Evolutionary conservation across 495 filamentous ascomycete species (phyloP).

Genomic region (Achaetomiella virescens): DNA sequence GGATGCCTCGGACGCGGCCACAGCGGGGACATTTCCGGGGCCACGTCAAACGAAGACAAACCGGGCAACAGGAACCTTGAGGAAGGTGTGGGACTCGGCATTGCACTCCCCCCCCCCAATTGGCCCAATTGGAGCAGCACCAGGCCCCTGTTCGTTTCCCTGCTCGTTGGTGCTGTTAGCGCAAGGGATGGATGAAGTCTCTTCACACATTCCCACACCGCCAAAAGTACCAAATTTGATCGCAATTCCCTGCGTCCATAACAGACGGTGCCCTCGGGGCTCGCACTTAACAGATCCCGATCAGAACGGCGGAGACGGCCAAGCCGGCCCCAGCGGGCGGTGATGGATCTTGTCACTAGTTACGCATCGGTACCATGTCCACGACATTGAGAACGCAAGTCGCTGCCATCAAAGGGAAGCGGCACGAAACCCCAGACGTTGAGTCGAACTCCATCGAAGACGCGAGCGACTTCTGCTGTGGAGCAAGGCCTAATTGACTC

Average conservation of each 20-base stretch:
- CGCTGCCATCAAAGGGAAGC: constrained; percentile 1
- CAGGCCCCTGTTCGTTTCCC: not conserved
- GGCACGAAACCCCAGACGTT: not conserved
- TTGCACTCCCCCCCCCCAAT: not conserved
- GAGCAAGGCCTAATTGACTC: too few relatives aligned
- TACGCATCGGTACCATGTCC: not conserved
- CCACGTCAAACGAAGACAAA: constrained; percentile 16
- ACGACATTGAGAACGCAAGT: constrained; percentile 1
- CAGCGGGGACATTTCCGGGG: constrained; percentile 19
- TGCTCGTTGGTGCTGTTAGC: not conserved
- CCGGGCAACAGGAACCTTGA: constrained; percentile 4
- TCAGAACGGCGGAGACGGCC: not conserved
- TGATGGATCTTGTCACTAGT: not conserved
- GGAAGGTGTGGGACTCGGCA: constrained; percentile 3
- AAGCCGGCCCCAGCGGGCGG: not conserved
- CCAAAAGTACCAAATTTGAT: not conserved
- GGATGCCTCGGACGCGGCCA: constrained; percentile 27
- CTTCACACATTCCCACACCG: not conserved
- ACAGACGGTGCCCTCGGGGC: constrained; percentile 7
- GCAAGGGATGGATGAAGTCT: not conserved
- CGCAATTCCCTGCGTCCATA: not conserved
- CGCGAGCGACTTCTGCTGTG: not conserved
- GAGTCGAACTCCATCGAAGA: not conserved
- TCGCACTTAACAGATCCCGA: constrained; percentile 16
- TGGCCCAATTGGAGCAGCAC: too few relatives aligned